Percentiles rank a stretch among this genome's conserved stretches.
phyloP scores from a whole-genome alignment of 139 green algal species.

The Dunaliella primolecta region DNA sequence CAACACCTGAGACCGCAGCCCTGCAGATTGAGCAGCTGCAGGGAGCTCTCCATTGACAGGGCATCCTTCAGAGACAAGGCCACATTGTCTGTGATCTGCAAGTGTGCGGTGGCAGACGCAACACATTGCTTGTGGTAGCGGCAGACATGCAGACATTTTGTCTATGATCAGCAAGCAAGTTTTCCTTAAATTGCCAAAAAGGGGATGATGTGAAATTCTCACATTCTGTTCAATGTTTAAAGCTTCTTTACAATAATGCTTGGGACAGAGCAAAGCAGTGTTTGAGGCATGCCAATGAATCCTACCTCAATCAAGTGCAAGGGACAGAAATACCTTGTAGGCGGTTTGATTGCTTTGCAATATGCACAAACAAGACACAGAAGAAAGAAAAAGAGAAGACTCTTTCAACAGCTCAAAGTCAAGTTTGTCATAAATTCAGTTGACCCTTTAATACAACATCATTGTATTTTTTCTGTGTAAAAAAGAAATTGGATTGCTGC shows the following conservation, averaged over 20 bases:
- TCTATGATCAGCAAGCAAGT: not conserved
- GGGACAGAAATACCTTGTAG: no score
- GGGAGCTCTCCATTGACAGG: constrained; percentile 32
- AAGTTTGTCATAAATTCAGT: no score
- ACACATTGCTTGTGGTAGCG: no score
- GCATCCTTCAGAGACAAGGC: constrained; percentile 19
- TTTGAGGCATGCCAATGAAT: not conserved
- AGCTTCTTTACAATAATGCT: not conserved
- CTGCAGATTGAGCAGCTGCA: constrained; percentile 35
- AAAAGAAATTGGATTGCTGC: no score
- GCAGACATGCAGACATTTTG: not conserved
- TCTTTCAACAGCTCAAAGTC: no score
- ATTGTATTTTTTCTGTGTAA: no score
- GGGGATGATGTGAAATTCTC: not conserved
- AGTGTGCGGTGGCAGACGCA: no score
- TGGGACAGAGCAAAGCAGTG: not conserved
- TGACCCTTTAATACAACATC: no score
- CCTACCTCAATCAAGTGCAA: no score
- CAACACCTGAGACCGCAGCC: constrained; percentile 23
- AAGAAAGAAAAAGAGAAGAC: no score
- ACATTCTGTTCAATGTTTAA: not conserved
- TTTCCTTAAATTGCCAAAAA: not conserved
- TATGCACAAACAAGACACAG: no score
- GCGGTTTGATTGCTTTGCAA: no score
- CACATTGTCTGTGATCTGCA: constrained; percentile 29